Percentiles rank a stretch among this genome's conserved stretches.
These are phyloP conservation scores for Ormosia emarginata DNA, from an alignment of 306 rosid genomes.

Conservation along the genomic window DNA sequence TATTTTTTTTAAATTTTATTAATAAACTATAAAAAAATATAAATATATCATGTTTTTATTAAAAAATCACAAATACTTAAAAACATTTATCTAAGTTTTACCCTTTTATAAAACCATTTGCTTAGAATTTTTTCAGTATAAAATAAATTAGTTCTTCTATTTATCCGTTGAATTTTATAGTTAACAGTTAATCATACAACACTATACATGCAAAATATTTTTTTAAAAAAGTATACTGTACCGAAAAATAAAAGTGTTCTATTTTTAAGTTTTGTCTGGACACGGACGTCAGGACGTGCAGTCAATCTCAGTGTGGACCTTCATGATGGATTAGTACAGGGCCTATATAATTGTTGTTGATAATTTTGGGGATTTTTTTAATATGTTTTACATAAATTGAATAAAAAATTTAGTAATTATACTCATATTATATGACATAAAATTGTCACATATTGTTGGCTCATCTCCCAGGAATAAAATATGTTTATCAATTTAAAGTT, in stretches of 20 bases:
- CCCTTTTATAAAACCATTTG: not conserved
- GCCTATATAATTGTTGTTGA: not conserved
- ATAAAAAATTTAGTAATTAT: not conserved
- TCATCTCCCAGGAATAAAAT: not conserved
- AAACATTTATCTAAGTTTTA: too few species aligned
- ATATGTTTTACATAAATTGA: not conserved
- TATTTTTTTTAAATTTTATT: too few species aligned
- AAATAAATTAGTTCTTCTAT: too few species aligned
- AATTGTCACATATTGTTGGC: constrained; percentile 12
- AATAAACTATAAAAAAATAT: too few species aligned
- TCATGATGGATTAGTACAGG: not conserved
- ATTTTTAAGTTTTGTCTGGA: not conserved
- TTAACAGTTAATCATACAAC: not conserved
- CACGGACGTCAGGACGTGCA: constrained; percentile 5
- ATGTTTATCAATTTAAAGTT: not conserved
- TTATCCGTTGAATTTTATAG: too few species aligned
- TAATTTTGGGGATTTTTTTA: not conserved
- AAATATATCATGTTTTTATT: too few species aligned
- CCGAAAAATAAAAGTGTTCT: not conserved
- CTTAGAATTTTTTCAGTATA: too few species aligned
- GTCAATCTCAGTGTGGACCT: constrained; percentile 28
- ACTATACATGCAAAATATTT: not conserved
- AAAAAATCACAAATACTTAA: too few species aligned
- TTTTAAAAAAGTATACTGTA: not conserved
- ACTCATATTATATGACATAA: not conserved